Base-by-base conservation (phyloP, 1,139 yeast species). In the Pichia inconspicua region DNA sequence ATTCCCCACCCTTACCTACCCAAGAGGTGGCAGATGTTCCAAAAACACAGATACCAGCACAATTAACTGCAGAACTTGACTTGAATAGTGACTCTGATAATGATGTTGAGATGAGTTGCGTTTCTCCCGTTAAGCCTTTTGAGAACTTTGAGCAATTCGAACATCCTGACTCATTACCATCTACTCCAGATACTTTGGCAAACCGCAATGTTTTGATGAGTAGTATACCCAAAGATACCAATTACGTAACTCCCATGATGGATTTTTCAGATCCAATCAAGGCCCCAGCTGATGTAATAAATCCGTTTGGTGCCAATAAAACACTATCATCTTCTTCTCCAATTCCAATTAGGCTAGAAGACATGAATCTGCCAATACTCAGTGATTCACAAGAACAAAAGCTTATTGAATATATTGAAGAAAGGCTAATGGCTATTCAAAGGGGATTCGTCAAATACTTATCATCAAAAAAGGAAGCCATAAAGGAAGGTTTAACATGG, bases 371-470 rank as follows among this genome's bases (percentile, higher is more conserved):
- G 6, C 59, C 65, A 48, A 51, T 58, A 32, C 57, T 70, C 7
- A 65, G 70, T 0, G 61, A 62, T 45, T 54, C 69, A 1, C 92
- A 85, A 61, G 86, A 82, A 58, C 77, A 83, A 50, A 74, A 75
- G 55, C 69, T 85, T 47, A 66, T 81, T 41, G 73, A 74, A 41
- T 83, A 79, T 56, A 63, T 84, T 14, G 95, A 87, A 58, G 76
- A 72, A 6, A 67, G 74, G 51, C 64, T 84, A 35, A 66, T 82
- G 53, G 65, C 67, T 22, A 71, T 86, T 3, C 89, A 84, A 56
- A 68, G 94, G 43, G 72, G 69, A 53, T 84, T 77, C 58, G 79
- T 87, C 31, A 84, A 82, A 59, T 72, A 80, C 45, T 72, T 82
- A 51, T 73, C 81, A 3, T 41, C 55, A 25, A 54, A 55, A 36